Evolutionary conservation across 2,329 filamentous ascomycete species (phyloP).

Genomic region (Ceratocystis ficicola): DNA sequence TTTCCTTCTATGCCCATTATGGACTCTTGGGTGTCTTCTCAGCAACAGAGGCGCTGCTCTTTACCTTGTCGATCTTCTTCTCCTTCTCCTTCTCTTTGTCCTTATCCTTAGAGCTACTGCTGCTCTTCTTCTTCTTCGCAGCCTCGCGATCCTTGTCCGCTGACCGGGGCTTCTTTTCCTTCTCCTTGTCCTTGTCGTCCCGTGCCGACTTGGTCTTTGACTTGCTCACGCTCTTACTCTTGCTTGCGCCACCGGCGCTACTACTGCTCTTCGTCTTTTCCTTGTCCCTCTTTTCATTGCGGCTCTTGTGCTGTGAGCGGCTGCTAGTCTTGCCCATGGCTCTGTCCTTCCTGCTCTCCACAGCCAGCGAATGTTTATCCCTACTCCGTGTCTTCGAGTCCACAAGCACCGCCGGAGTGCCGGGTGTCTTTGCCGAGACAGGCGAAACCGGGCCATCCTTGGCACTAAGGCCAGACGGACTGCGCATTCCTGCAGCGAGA

Average conservation of each 20-base stretch:
- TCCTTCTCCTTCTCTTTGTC: not conserved
- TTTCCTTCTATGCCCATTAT: not conserved
- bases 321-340: not conserved
- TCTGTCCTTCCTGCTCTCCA: not conserved
- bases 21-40: not conserved
- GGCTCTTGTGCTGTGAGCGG: not conserved
- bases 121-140: constrained; percentile 6
- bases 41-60: not conserved
- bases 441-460: not conserved
- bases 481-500: constrained; percentile 16
- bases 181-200: constrained; percentile 14
- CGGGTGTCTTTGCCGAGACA: not conserved
- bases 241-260: not conserved
- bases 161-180: constrained; percentile 20
- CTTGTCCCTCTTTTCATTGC: not conserved
- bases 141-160: not conserved
- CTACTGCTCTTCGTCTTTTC: not conserved
- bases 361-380: not conserved
- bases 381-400: not conserved
- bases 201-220: not conserved
- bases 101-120: not conserved
- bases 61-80: not conserved
- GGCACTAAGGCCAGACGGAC: constrained; percentile 4
- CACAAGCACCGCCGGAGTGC: not conserved
- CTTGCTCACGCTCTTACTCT: not conserved